Evolutionary conservation across 2,329 filamentous ascomycete species (phyloP), one percentile per base, ranked within the genome.

Genomic region (Gnomoniopsis sp.): DNA sequence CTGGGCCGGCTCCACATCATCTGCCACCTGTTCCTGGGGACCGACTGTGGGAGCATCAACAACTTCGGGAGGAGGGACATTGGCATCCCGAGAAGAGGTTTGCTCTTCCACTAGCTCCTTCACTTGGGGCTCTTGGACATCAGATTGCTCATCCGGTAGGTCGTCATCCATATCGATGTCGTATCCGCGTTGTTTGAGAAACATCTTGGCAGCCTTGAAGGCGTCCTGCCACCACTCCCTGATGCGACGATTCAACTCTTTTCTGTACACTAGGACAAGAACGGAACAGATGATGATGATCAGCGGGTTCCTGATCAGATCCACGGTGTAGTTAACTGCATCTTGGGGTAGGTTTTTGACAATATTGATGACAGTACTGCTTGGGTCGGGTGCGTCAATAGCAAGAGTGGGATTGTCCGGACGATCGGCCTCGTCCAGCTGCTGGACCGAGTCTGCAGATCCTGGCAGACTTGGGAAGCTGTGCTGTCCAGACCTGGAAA

Each of bases 271-370:
- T 6, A 81, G 63, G 4, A 80, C 60, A 12, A 72, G 68, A 8
- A 73, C 63, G n/a, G 77, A 64, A 23, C 82, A 69, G 17, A 82
- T 64, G 2, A 81, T 66, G 7, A 82, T 74, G 10, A 82, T 70
- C 11, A 80, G 74, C 0, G 83, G 83, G 60, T 86, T 86, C 55
- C 75, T 79, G 47, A 87, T 67, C 14, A 87, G 78, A 47, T 86
- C 83, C 7, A 81, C 68, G 10, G 84, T 70, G 57, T 75, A 82
- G 46, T 80, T 75, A 0, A 75, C 73, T 0, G 79, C 81, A 23
- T 77, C 76, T 47, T 78, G 74, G 1, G 80, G 82, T 1, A 87
- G 69, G 30, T 75, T 72, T 65, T 77, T 79, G 57, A 85, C 73
- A 48, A 77, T 80, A 30, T 79, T 74, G 1, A 83, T 72, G 17